Conservation (phyloP, 257 asterid species). For the Solanum commersonii region DNA sequence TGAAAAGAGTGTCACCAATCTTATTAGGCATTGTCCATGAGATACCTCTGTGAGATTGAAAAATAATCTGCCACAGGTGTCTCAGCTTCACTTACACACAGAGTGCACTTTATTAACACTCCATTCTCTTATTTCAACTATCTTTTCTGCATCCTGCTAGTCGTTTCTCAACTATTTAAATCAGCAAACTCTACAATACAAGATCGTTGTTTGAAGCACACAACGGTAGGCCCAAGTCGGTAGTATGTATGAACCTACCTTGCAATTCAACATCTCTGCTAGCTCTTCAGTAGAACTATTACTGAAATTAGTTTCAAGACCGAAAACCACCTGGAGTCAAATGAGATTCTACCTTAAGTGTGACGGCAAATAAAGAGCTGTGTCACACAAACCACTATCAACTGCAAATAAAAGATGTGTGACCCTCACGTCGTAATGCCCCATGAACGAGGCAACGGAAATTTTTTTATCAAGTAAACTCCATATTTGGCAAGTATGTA, state of each 20-base stretch:
- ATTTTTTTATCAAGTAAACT: too few relatives aligned
- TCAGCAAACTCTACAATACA: background rate
- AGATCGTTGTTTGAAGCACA: background rate
- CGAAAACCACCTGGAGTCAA: background rate
- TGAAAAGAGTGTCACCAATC: background rate
- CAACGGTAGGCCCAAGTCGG: background rate
- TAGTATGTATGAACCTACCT: background rate
- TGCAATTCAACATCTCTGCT: background rate
- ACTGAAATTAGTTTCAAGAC: background rate
- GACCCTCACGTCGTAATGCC: background rate
- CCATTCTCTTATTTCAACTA: background rate
- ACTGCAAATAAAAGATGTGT: background rate
- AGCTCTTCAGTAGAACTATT: background rate
- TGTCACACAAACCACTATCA: background rate
- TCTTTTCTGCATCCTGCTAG: background rate
- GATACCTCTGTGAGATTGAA: background rate
- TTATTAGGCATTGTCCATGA: background rate
- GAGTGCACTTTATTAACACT: background rate
- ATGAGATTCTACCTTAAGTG: background rate
- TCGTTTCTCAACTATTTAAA: background rate
- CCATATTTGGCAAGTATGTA: too few relatives aligned
- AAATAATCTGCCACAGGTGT: background rate
- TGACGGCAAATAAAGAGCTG: background rate
- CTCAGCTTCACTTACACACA: background rate
- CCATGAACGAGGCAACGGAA: background rate